A percentile compares a stretch with the other conserved stretches of the same genome.
These are phyloP conservation scores for Lipomyces spencermartinsiae DNA, from an alignment of 805 yeast genomes.

Conservation along the genomic window DNA sequence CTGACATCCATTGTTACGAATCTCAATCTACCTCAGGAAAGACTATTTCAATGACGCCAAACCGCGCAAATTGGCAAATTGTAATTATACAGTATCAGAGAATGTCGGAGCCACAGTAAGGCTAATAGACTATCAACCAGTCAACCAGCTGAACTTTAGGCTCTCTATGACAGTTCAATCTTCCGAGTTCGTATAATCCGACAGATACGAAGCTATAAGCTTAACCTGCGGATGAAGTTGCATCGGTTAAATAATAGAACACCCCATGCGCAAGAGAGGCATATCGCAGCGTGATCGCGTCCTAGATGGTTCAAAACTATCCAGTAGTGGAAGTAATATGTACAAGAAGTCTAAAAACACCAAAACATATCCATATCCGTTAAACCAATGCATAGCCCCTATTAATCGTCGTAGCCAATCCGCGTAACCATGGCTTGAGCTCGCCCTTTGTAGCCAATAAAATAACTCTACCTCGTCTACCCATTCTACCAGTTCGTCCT, in stretches of 20 bases:
- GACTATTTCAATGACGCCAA: background rate
- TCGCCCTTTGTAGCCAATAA: slow-evolving; percentile 67
- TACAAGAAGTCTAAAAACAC: background rate
- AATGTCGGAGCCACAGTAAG: slow-evolving; percentile 24
- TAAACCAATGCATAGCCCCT: slow-evolving; percentile 51
- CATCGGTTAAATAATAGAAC: slow-evolving; percentile 12
- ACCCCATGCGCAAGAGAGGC: background rate
- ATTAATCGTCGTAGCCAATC: slow-evolving; percentile 72
- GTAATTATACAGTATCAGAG: background rate
- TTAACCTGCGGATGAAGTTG: slow-evolving; percentile 33
- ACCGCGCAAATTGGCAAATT: background rate
- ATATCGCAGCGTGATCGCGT: background rate
- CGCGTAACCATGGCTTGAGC: slow-evolving; percentile 47
- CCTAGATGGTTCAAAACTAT: background rate
- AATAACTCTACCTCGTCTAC: slow-evolving; percentile 85
- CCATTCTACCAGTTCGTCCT: slow-evolving; percentile 95
- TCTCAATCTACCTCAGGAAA: background rate
- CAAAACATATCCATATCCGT: background rate
- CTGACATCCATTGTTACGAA: too few relatives aligned
- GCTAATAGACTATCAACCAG: slow-evolving; percentile 14
- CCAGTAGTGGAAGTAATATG: background rate
- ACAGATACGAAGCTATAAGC: slow-evolving; percentile 10
- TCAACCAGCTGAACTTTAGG: slow-evolving; percentile 31
- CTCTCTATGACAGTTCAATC: slow-evolving; percentile 15
- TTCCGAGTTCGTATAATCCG: slow-evolving; percentile 36